phyloP scores from a whole-genome alignment of 176 grass and related monocot genomes.

The Sorghum bicolor region Sorghum_bicolor_NCBIv3 NC_012874.2:3459001-3459500 shows the following conservation, averaged over 20 bases:
- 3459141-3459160: too few relatives aligned
- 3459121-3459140: neutral
- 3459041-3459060: neutral
- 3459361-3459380: neutral
- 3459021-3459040: neutral
- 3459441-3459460: neutral
- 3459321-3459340: too few relatives aligned
- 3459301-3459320: too few relatives aligned
- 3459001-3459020: neutral
- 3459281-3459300: too few relatives aligned
- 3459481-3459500: neutral
- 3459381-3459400: neutral
- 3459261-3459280: too few relatives aligned
- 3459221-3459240: too few relatives aligned
- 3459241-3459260: too few relatives aligned
- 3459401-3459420: neutral
- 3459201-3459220: too few relatives aligned
- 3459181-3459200: too few relatives aligned
- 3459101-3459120: neutral
- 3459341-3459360: neutral
- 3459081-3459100: neutral
- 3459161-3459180: too few relatives aligned
- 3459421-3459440: neutral
- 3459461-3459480: constrained; percentile 8
- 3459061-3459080: neutral